A percentile compares a stretch with the other conserved stretches of the same genome.
These are phyloP conservation scores for Penicillium canescens DNA, from an alignment of 495 filamentous ascomycete species.

Conservation along the genomic window DNA sequence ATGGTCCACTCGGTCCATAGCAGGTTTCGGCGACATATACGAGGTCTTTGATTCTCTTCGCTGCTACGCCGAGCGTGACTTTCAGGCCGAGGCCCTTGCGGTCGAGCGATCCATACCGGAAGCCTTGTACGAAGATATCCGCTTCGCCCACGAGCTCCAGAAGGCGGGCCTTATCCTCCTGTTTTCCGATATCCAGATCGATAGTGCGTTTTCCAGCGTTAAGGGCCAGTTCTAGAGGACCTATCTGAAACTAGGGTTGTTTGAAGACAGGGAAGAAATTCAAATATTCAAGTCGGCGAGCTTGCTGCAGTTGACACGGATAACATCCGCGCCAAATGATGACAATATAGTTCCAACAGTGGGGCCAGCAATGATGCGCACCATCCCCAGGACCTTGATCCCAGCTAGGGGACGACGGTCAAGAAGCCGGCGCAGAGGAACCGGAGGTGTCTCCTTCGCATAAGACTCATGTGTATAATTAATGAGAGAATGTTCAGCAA, in stretches of 20 bases:
- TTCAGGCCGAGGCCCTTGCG: slow-evolving; percentile 51
- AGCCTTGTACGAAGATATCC: slow-evolving; percentile 61
- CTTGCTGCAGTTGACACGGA: slow-evolving; percentile 56
- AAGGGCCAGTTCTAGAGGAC: slow-evolving; percentile 40
- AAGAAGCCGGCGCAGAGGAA: slow-evolving; percentile 4
- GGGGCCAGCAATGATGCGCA: slow-evolving; percentile 62
- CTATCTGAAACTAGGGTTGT: slow-evolving; percentile 5
- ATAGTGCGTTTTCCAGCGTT: slow-evolving; percentile 60
- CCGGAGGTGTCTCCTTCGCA: slow-evolving; percentile 19
- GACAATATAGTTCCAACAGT: slow-evolving; percentile 54
- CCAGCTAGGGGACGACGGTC: slow-evolving; percentile 51
- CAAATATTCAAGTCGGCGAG: slow-evolving; percentile 46
- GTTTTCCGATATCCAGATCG: slow-evolving; percentile 47
- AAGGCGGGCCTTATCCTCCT: slow-evolving; percentile 42
- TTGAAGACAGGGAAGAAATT: background rate
- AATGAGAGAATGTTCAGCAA: slow-evolving; percentile 23
- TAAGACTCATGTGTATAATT: slow-evolving; percentile 22
- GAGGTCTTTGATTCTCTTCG: slow-evolving; percentile 50
- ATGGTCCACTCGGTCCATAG: slow-evolving; percentile 49
- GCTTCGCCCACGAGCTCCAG: slow-evolving; percentile 48
- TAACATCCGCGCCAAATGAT: slow-evolving; percentile 61
- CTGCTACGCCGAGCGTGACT: slow-evolving; percentile 49
- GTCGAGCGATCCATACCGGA: slow-evolving; percentile 51
- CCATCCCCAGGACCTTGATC: slow-evolving; percentile 60
- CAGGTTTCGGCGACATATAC: slow-evolving; percentile 67